A percentile compares a stretch with the other conserved stretches of the same genome.
phyloP scores from a whole-genome alignment of 1,139 yeast genomes.

The Taphrina wiesneri region DNA sequence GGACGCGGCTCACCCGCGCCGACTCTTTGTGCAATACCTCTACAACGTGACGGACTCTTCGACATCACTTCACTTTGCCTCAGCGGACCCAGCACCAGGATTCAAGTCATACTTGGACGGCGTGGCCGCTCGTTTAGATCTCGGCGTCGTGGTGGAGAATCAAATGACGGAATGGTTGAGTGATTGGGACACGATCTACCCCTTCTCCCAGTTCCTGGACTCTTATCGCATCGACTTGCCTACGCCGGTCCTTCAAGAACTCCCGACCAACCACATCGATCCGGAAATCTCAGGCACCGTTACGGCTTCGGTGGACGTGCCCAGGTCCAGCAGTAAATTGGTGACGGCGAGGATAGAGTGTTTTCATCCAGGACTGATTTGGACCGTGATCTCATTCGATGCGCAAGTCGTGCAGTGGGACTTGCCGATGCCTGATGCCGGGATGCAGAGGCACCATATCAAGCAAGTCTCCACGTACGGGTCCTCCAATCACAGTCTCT shows the following conservation, averaged over 20 bases:
- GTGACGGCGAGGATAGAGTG: slow-evolving; percentile 11
- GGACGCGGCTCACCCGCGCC: slow-evolving; percentile 36
- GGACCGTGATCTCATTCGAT: slow-evolving; percentile 35
- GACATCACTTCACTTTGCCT: slow-evolving; percentile 34
- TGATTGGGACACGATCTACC: slow-evolving; percentile 36
- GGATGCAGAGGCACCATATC: slow-evolving; percentile 32
- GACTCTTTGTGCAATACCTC: slow-evolving; percentile 32
- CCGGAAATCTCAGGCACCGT: slow-evolving; percentile 21
- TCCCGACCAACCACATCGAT: slow-evolving; percentile 10
- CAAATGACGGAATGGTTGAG: slow-evolving; percentile 33
- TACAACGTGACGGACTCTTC: slow-evolving; percentile 32
- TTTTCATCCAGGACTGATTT: slow-evolving; percentile 33
- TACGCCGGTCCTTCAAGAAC: slow-evolving; percentile 24
- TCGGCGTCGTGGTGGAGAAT: slow-evolving; percentile 19
- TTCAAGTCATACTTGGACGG: slow-evolving; percentile 14
- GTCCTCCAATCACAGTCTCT: not conserved
- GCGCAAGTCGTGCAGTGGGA: slow-evolving; percentile 34
- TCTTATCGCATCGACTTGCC: slow-evolving; percentile 30
- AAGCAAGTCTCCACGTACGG: slow-evolving; percentile 31
- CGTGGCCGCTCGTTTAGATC: slow-evolving; percentile 17
- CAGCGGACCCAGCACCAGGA: slow-evolving; percentile 35
- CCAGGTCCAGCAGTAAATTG: not conserved
- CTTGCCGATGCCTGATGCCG: slow-evolving; percentile 20
- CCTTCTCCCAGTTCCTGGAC: slow-evolving; percentile 35
- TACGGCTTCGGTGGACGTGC: not conserved